These are phyloP conservation scores for Acanthamoeba divionensis DNA, from an alignment of 208 protist genomes.

Conservation along the genomic window DNA sequence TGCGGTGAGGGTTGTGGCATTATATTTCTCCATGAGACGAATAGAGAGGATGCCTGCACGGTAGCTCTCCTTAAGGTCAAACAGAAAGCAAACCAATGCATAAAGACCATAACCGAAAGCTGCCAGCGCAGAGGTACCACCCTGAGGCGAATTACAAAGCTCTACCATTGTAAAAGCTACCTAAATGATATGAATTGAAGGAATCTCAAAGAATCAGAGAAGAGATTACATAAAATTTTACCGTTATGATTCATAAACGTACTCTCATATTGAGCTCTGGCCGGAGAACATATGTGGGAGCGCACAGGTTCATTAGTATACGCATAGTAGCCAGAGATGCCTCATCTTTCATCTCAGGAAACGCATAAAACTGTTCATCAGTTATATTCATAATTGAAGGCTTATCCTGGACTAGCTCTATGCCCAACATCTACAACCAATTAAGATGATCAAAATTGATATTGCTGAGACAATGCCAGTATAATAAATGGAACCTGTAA, in stretches of 20 bases:
- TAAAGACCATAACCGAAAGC: slow-evolving; percentile 23
- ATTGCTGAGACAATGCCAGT: too few relatives aligned
- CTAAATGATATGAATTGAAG: neutral
- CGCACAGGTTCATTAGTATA: slow-evolving; percentile 43
- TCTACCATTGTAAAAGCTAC: slow-evolving; percentile 44
- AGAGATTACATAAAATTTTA: neutral
- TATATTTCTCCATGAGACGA: slow-evolving; percentile 37
- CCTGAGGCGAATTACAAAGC: neutral
- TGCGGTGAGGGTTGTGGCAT: neutral
- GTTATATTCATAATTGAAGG: neutral
- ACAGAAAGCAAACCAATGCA: slow-evolving; percentile 33
- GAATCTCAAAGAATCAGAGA: too few relatives aligned
- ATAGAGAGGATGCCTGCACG: neutral
- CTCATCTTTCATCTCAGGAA: slow-evolving; percentile 42
- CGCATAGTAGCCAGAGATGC: slow-evolving; percentile 37
- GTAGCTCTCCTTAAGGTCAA: slow-evolving; percentile 20
- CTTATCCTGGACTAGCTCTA: neutral
- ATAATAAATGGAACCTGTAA: neutral
- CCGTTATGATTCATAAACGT: neutral
- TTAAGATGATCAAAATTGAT: too few relatives aligned
- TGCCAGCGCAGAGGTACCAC: slow-evolving; percentile 13
- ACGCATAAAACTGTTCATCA: slow-evolving; percentile 10
- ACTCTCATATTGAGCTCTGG: neutral
- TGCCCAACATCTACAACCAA: neutral
- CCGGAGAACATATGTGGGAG: slow-evolving; percentile 9